Conservation (phyloP, 345 rosid species). For the rapeseed (Brassica napus) region DNA sequence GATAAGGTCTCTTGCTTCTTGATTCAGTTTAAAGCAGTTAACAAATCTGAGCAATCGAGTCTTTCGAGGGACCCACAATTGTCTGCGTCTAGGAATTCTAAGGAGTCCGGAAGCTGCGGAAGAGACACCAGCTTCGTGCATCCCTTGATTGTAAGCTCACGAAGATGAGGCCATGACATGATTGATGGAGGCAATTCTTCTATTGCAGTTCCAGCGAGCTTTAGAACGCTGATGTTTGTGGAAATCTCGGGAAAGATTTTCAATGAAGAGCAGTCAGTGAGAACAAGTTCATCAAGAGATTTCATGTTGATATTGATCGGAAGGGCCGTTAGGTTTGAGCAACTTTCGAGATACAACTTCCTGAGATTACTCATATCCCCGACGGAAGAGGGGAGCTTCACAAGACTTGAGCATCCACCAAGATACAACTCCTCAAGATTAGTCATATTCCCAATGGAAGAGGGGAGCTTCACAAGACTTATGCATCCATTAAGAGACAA, state of each 20-base stretch:
- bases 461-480: too few species aligned
- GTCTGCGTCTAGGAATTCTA: conserved; percentile 6
- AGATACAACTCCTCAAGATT: not conserved
- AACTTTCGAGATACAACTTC: not conserved
- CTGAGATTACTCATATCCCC: too few species aligned
- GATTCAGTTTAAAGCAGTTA: not conserved
- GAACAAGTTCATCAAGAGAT: not conserved
- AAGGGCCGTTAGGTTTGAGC: not conserved
- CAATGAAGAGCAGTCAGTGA: not conserved
- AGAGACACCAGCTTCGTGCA: conserved; percentile 2
- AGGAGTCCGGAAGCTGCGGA: not conserved
- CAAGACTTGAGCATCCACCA: not conserved
- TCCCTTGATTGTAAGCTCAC: not conserved
- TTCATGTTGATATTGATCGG: not conserved
- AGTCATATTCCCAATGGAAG: not conserved
- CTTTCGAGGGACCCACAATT: too few species aligned
- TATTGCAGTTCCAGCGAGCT: too few species aligned
- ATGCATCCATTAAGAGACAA: not conserved
- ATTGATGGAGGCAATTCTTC: too few species aligned
- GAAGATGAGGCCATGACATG: too few species aligned
- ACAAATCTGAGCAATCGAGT: not conserved
- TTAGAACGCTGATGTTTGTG: too few species aligned
- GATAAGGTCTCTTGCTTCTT: not conserved
- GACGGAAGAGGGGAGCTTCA: not conserved
- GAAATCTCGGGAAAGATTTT: too few species aligned